Percentiles rank a stretch among this genome's conserved stretches.
phyloP scores from a whole-genome alignment of 352 stramenopile genomes.

The Globisporangium viniferum region DNA sequence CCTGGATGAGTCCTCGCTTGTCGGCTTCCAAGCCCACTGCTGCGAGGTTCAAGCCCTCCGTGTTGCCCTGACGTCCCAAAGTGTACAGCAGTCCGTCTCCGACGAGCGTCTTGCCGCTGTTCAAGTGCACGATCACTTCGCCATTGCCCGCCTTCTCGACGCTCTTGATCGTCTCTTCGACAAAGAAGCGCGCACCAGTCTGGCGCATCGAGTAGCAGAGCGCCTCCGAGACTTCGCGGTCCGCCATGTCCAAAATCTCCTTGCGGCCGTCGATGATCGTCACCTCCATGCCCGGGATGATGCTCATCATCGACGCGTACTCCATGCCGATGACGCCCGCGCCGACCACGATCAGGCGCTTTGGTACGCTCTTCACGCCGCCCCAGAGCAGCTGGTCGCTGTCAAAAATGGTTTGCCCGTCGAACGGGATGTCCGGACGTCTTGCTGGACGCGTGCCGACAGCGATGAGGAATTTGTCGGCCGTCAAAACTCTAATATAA shows the following conservation, averaged over 20 bases:
- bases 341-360: slow-evolving; percentile 78
- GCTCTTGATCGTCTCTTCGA: slow-evolving; percentile 74
- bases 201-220: slow-evolving; percentile 88
- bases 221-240: slow-evolving; percentile 84
- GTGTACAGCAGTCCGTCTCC: slow-evolving; percentile 85
- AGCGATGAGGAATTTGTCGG: slow-evolving; percentile 84
- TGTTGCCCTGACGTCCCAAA: slow-evolving; percentile 84
- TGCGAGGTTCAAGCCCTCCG: slow-evolving; percentile 78
- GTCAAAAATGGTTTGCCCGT: slow-evolving; percentile 84
- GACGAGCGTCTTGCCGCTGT: slow-evolving; percentile 85
- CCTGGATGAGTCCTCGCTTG: slow-evolving; percentile 81
- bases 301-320: slow-evolving; percentile 90
- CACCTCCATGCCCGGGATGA: slow-evolving; percentile 86
- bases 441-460: slow-evolving; percentile 83
- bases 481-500: slow-evolving; percentile 63
- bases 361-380: slow-evolving; percentile 63
- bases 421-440: slow-evolving; percentile 80
- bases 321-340: slow-evolving; percentile 91
- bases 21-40: slow-evolving; percentile 75
- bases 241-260: slow-evolving; percentile 87
- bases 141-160: slow-evolving; percentile 61
- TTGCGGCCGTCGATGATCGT: slow-evolving; percentile 87
- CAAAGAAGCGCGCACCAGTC: slow-evolving; percentile 83
- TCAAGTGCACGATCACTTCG: slow-evolving; percentile 76
- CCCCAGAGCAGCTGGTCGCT: slow-evolving; percentile 86